Base-by-base conservation (phyloP, 345 rosid genomes). In the Theobroma cacao region DNA sequence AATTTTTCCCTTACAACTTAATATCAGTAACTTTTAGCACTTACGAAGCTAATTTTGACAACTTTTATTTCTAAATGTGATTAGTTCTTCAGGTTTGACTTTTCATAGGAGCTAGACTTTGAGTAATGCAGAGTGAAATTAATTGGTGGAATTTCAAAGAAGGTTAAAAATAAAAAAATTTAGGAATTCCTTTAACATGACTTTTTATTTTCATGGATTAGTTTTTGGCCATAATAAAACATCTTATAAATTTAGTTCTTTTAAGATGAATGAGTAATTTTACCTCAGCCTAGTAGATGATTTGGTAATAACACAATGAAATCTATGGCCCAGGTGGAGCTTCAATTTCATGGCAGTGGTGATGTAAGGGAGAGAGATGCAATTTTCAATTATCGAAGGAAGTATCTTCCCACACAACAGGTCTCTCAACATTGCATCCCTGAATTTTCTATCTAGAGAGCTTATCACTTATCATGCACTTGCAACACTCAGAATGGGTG, bases 401-500 rank as follows among this genome's bases (percentile, higher is more conserved):
- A 95, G 84, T 95, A 95, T 90, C 92, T 95, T 79, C 99, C 98
- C 55, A 93, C 99, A 43, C 94, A 89, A 71, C 97, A 95, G 99
- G 99, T 95, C 84, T 31, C 47, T 72, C 50, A 67, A 58, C 62
- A 50, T 11, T 67, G 31, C 50, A 20, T 78, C 74, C 56, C 61
- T 68, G 73, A 65, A 58, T 65, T 69, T 83, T 52, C 74, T 62
- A 60, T 73, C 31, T 59, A 36, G 53, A 60, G 41, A 13, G 47
- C 20, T 17, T 13, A 60, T 60, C 0, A 2, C 63, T 28, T 55
- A 61, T 36, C 68, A 63, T 17, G 18, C 45, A 69, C 71, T 22
- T 69, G 36, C 74, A 45, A 69, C 22, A 26, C 55, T 15, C 52
- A 59, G 52, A 74, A 74, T 58, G 53, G 11, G 15, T 58, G 77